Base-by-base conservation (phyloP, 2,329 filamentous ascomycete species). In the Huntiella savannae region DNA sequence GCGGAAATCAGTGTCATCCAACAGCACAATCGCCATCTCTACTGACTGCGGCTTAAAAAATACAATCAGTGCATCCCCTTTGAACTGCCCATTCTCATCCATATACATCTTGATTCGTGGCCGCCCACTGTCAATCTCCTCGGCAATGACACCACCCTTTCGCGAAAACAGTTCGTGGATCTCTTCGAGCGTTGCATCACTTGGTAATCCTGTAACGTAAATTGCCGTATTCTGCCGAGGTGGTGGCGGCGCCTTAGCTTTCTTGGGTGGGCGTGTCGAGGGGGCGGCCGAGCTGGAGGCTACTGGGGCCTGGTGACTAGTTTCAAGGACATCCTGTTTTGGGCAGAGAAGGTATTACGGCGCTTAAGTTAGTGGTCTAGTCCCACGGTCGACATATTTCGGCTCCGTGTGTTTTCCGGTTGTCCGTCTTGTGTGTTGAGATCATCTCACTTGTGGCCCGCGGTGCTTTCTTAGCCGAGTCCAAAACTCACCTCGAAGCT, bases 31-130 rank as follows among this genome's bases (percentile, higher is more conserved):
- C 39, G 84, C 84, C 65, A 86, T 79, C 37, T 81, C 68, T 49
- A 98, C 88, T n/a, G 83, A 92, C 58, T 93, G 86, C 0, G 86
- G 82, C 55, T 91, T 84, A 71, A 94, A 95, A 64, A 92, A 98
- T 33, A 96, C 83, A 46, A 98, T 69, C 32, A 98, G 70, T 2
- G 84, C 87, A 58, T 96, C 87, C 50, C 91, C 91, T 59, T 95
- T 96, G 69, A 94, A 93, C 12, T 76, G 73, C 15, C 86, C 91
- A 1, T 78, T 63, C 1, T 81, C 75, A 58, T 95, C 79, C 15
- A 69, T 75, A 63, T 98, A 98, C 61, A 98, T 75, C 64, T 94
- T 96, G 63, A 98, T 88, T 34, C 91, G 79, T 39, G 85, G 84
- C 40, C 77, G 74, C 48, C 84, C 82, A 55, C 78, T 86, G 57